These are phyloP conservation scores for Hypoxylon sp. DNA, from an alignment of 2,329 filamentous ascomycete species.

Conservation along the genomic window DNA sequence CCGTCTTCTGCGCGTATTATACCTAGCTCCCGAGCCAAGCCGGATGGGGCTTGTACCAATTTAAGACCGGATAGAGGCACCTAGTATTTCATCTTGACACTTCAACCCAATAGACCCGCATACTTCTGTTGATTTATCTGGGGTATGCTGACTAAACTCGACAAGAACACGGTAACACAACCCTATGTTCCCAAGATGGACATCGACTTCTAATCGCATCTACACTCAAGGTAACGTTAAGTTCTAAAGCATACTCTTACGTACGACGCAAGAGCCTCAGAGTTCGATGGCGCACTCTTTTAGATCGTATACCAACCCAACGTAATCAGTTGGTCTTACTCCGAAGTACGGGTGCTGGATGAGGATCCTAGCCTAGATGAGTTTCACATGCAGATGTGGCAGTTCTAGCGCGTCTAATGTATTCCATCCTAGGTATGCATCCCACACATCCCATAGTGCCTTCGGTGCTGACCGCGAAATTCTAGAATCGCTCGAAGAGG, in stretches of 20 bases:
- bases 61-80: slow-evolving; percentile 13
- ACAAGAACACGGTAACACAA: slow-evolving; percentile 20
- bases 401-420: slow-evolving; percentile 22
- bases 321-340: slow-evolving; percentile 15
- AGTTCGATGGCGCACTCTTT: slow-evolving; percentile 5
- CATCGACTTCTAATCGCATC: slow-evolving; percentile 12
- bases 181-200: slow-evolving; percentile 6
- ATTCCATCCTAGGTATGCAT: slow-evolving; percentile 40
- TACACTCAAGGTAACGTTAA: slow-evolving; percentile 25
- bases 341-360: slow-evolving; percentile 10
- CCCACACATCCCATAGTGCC: slow-evolving; percentile 25
- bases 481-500: slow-evolving; percentile 38
- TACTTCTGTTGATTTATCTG: slow-evolving; percentile 23
- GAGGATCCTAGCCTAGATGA: slow-evolving; percentile 19
- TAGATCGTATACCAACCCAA: slow-evolving; percentile 11
- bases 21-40: slow-evolving; percentile 9
- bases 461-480: slow-evolving; percentile 28
- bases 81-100: slow-evolving; percentile 5
- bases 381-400: slow-evolving; percentile 19
- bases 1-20: slow-evolving; percentile 1
- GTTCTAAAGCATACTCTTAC: slow-evolving; percentile 5
- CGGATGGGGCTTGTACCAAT: slow-evolving; percentile 18
- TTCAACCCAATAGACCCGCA: slow-evolving; percentile 16
- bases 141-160: slow-evolving; percentile 27
- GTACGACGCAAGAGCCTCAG: slow-evolving; percentile 14